These are phyloP conservation scores for Cucumis sativus DNA, from an alignment of 306 rosid species.

Conservation along the genomic window DNA sequence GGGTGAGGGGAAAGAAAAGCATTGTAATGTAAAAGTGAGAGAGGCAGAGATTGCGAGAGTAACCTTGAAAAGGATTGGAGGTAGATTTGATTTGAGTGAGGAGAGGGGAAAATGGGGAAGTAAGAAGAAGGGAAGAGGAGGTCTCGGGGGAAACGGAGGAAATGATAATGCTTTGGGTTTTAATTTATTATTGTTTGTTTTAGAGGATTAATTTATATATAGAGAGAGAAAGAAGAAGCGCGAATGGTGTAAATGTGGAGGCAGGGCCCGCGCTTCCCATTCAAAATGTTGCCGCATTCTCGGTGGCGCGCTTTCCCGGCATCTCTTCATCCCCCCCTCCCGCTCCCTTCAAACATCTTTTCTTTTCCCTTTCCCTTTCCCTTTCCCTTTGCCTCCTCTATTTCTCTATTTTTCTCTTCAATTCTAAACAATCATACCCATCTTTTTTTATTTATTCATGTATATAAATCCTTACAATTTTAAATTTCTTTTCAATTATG, in stretches of 20 bases:
- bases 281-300: not conserved
- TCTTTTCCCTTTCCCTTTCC: too few species aligned
- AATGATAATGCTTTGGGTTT: not conserved
- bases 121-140: not conserved
- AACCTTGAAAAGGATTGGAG: not conserved
- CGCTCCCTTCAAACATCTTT: not conserved
- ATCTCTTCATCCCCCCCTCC: not conserved
- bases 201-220: not conserved
- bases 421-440: too few species aligned
- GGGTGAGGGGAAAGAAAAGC: not conserved
- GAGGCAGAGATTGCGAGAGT: not conserved
- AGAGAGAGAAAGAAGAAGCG: not conserved
- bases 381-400: too few species aligned
- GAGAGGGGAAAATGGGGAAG: not conserved
- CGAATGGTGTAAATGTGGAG: not conserved
- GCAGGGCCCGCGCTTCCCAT: constrained; percentile 8
- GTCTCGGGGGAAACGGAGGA: not conserved
- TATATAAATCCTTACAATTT: too few species aligned
- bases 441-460: too few species aligned
- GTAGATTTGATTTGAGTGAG: not conserved
- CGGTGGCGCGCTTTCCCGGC: constrained; percentile 10
- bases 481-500: too few species aligned
- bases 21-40: not conserved
- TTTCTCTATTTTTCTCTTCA: too few species aligned
- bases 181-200: not conserved